Evolutionary conservation across 768 basidiomycete genomes (phyloP).

Genomic region (Leucocoprinus birnbaumii): DNA sequence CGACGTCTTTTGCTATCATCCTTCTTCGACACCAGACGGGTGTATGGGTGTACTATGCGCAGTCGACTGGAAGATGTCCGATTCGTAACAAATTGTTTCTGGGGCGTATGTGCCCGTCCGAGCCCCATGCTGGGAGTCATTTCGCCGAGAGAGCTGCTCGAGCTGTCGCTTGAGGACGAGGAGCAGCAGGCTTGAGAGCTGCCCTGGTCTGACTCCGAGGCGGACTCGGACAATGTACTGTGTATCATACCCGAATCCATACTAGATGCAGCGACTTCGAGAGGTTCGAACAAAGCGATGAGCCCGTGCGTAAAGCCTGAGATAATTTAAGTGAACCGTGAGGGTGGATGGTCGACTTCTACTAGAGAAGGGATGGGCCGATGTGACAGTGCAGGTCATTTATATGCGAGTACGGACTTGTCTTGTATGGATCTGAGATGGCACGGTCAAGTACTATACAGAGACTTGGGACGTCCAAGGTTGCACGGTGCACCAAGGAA

Average conservation of each 20-base stretch:
- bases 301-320: background rate
- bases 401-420: background rate
- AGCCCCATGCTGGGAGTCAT: background rate
- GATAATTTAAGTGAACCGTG: too few species aligned
- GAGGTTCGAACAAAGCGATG: background rate
- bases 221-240: too few species aligned
- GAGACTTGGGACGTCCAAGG: background rate
- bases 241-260: too few species aligned
- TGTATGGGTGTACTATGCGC: constrained; percentile 61
- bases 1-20: constrained; percentile 64
- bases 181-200: background rate
- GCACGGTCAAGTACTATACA: background rate
- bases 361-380: background rate
- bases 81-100: constrained; percentile 5
- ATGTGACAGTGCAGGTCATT: background rate
- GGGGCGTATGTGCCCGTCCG: background rate
- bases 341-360: background rate
- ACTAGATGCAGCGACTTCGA: background rate
- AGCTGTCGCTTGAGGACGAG: background rate
- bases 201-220: background rate
- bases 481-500: background rate
- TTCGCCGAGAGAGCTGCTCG: background rate
- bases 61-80: constrained; percentile 14
- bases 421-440: constrained; percentile 4
- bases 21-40: constrained; percentile 64